Evolutionary conservation across 169 alveolate genomes (phyloP).

Genomic region (Plasmodium yoelii): DNA sequence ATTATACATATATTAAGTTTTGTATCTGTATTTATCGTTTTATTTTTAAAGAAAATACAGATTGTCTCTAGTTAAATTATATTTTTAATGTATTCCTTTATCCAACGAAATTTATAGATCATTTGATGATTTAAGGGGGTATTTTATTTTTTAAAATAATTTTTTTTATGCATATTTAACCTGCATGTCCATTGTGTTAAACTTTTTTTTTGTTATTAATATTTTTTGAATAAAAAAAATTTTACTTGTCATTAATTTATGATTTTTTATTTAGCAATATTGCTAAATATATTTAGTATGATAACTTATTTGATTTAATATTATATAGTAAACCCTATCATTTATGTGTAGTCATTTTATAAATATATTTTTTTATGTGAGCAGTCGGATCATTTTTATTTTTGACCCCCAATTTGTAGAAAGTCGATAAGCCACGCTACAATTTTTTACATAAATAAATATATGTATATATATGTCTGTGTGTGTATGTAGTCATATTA

Average conservation of each 20-base stretch:
- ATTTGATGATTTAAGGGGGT: background rate
- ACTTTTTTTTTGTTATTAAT: slow-evolving; percentile 11
- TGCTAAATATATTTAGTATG: background rate
- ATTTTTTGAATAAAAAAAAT: slow-evolving; percentile 6
- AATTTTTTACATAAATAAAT: too few relatives aligned
- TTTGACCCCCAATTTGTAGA: too few relatives aligned
- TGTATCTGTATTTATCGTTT: slow-evolving; percentile 7
- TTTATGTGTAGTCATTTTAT: too few relatives aligned
- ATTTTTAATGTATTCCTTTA: background rate
- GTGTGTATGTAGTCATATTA: too few relatives aligned
- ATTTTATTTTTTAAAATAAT: background rate
- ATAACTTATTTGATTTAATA: background rate
- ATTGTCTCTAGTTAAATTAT: slow-evolving; percentile 26
- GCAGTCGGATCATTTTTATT: too few relatives aligned
- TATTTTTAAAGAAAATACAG: slow-evolving; percentile 41
- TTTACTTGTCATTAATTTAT: slow-evolving; percentile 2
- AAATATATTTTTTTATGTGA: too few relatives aligned
- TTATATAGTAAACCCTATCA: background rate
- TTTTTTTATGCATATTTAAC: background rate
- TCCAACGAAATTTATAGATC: background rate
- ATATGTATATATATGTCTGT: too few relatives aligned
- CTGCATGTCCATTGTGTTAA: background rate
- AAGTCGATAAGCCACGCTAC: too few relatives aligned
- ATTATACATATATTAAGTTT: background rate
- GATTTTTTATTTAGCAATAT: slow-evolving; percentile 4